Conservation (phyloP, 2,329 filamentous ascomycete species). For the Pyricularia sp. region DNA sequence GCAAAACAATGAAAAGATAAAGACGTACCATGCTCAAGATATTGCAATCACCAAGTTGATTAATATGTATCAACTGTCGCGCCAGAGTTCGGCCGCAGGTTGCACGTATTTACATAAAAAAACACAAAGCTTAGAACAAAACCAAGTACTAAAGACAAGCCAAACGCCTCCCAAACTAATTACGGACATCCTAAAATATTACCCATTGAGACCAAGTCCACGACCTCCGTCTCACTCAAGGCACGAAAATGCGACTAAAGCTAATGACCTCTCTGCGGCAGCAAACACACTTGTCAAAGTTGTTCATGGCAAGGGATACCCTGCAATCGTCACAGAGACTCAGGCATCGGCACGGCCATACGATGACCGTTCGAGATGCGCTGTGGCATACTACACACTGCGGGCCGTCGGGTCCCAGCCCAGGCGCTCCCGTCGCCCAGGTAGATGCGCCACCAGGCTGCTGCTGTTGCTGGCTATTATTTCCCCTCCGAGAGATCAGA, state of each 20-base stretch:
- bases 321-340: slow-evolving; percentile 92
- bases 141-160: not conserved
- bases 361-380: slow-evolving; percentile 72
- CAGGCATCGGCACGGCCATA: slow-evolving; percentile 93
- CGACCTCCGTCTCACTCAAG: slow-evolving; percentile 28
- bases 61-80: not conserved
- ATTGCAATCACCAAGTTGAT: not conserved
- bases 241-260: slow-evolving; percentile 85
- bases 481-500: slow-evolving; percentile 35
- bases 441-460: slow-evolving; percentile 14
- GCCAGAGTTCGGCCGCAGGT: not conserved
- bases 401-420: slow-evolving; percentile 58
- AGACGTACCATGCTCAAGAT: not conserved
- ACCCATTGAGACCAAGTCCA: not conserved
- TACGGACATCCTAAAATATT: not conserved
- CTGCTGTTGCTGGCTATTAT: slow-evolving; percentile 10
- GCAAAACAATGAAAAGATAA: not conserved
- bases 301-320: slow-evolving; percentile 88
- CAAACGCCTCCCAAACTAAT: not conserved
- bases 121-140: not conserved
- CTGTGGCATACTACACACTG: slow-evolving; percentile 91
- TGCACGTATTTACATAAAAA: not conserved
- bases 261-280: slow-evolving; percentile 79
- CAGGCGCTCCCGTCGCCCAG: slow-evolving; percentile 61
- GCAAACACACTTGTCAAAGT: slow-evolving; percentile 92